A percentile compares a stretch with the other conserved stretches of the same genome.
These are phyloP conservation scores for Leavenworthia alabamica DNA, from an alignment of 345 rosid genomes.

Conservation along the genomic window DNA sequence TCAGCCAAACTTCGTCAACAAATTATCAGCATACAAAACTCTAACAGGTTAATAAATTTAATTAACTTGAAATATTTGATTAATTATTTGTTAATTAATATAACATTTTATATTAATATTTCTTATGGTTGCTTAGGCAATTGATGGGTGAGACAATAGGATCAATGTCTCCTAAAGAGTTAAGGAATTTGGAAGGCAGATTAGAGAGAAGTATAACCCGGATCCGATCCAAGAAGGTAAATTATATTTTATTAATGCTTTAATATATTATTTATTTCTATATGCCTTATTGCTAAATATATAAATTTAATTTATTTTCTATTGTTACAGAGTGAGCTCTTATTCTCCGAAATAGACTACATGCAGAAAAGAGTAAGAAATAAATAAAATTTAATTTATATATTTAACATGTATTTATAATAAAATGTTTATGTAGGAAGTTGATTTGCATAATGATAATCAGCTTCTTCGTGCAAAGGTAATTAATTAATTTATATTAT, in stretches of 20 bases:
- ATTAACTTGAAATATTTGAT: not conserved
- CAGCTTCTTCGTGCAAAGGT: slow-evolving; percentile 97
- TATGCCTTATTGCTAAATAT: not conserved
- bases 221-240: slow-evolving; percentile 94
- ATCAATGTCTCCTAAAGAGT: slow-evolving; percentile 44
- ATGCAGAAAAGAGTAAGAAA: slow-evolving; percentile 85
- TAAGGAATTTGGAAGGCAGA: slow-evolving; percentile 56
- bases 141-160: slow-evolving; percentile 75
- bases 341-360: slow-evolving; percentile 83
- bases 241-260: not conserved
- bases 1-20: slow-evolving; percentile 59
- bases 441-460: slow-evolving; percentile 88
- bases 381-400: not conserved
- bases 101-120: not conserved
- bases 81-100: too few relatives aligned
- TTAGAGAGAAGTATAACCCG: slow-evolving; percentile 72
- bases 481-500: too few relatives aligned
- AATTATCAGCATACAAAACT: slow-evolving; percentile 58
- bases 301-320: not conserved
- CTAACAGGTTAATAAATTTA: slow-evolving; percentile 48
- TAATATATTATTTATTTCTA: not conserved
- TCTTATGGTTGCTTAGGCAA: slow-evolving; percentile 36
- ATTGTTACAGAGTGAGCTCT: slow-evolving; percentile 63
- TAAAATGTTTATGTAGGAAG: too few relatives aligned
- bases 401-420: not conserved